A percentile compares a stretch with the other conserved stretches of the same genome.
Evolutionary conservation across 768 basidiomycete species (phyloP).

Genomic region (Coprinopsis cinerea): DNA sequence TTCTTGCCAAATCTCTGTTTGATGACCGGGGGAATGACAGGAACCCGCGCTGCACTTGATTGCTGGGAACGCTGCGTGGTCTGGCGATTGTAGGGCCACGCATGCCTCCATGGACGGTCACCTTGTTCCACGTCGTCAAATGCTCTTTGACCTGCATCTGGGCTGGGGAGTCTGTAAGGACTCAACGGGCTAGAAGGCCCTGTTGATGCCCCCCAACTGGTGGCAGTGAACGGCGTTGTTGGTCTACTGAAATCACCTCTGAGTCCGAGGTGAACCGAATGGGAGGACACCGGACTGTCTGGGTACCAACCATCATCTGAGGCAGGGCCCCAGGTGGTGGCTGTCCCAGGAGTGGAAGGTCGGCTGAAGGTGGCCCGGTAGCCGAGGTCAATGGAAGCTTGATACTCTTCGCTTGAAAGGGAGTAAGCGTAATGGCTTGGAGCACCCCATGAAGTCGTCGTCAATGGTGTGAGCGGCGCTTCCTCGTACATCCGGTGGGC

Average conservation of each 20-base stretch:
- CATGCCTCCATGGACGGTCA: slow-evolving; percentile 7
- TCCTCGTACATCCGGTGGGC: slow-evolving; percentile 51
- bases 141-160: slow-evolving; percentile 33
- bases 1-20: neutral
- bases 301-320: neutral
- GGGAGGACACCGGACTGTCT: neutral
- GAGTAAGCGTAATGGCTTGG: slow-evolving; percentile 37
- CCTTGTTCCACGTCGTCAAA: slow-evolving; percentile 21
- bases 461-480: slow-evolving; percentile 44
- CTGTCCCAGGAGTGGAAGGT: slow-evolving; percentile 8
- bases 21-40: neutral
- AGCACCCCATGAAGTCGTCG: slow-evolving; percentile 37
- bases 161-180: slow-evolving; percentile 31
- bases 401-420: slow-evolving; percentile 26
- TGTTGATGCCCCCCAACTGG: slow-evolving; percentile 44
- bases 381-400: slow-evolving; percentile 35
- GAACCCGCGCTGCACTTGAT: neutral
- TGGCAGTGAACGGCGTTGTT: slow-evolving; percentile 43
- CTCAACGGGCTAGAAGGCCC: slow-evolving; percentile 35
- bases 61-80: neutral
- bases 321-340: slow-evolving; percentile 10
- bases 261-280: slow-evolving; percentile 11
- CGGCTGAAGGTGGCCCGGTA: slow-evolving; percentile 19
- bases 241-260: slow-evolving; percentile 25
- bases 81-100: slow-evolving; percentile 4